Percentiles rank a stretch among this genome's conserved stretches.
Conservation (phyloP, 805 yeast genomes). For the Saturnispora zaruensis region DNA sequence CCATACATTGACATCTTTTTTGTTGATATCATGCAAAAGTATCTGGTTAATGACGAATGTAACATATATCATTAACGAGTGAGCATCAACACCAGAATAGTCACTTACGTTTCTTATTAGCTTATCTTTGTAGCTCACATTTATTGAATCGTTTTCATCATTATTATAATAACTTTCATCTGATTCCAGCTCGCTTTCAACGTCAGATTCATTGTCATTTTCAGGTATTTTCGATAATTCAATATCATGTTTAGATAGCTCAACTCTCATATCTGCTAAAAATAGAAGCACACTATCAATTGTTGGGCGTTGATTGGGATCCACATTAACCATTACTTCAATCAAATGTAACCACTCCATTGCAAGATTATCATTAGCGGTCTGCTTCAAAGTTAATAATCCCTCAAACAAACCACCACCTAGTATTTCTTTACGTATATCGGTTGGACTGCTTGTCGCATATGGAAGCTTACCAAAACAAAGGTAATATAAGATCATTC, state of each 20-base stretch:
- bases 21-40: constrained; percentile 1
- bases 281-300: background rate
- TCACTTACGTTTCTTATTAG: background rate
- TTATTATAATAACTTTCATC: constrained; percentile 1
- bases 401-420: constrained; percentile 17
- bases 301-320: constrained; percentile 35
- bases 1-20: background rate
- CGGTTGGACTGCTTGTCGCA: constrained; percentile 18
- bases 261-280: background rate
- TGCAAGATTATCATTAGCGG: constrained; percentile 27
- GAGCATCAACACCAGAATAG: constrained; percentile 2
- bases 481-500: constrained; percentile 70
- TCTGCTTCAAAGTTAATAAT: constrained; percentile 15
- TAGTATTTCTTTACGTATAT: constrained; percentile 22
- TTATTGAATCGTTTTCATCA: constrained; percentile 3
- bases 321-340: constrained; percentile 12
- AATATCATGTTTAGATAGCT: background rate
- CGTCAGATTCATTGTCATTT: background rate
- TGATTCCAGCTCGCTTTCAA: background rate
- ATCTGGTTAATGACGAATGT: constrained; percentile 1
- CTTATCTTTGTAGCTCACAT: constrained; percentile 3
- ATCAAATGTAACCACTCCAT: constrained; percentile 28
- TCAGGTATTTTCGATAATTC: background rate
- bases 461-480: constrained; percentile 68
- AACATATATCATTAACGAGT: background rate